Base-by-base conservation (phyloP, 2,329 filamentous ascomycete species). In the Colletotrichum tropicicola region DNA sequence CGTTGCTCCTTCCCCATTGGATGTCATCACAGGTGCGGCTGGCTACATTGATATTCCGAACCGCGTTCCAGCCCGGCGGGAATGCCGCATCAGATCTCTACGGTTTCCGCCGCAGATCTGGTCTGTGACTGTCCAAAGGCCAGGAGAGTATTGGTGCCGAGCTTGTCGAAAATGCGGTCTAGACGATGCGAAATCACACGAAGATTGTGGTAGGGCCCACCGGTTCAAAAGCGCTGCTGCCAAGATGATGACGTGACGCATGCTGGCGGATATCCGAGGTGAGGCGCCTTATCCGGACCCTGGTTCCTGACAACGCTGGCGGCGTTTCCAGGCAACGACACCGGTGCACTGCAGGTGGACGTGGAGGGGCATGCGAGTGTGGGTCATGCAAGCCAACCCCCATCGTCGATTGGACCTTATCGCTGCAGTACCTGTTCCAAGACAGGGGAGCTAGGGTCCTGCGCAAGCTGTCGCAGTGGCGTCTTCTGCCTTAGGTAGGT, bases 261-360 rank as follows among this genome's bases (percentile, higher is more conserved):
- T 23, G 19, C 13, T n/a, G n/a, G n/a, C 47, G 55, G 55, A 54
- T 53, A 54, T 47, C 48, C 60, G 48, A 19, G 60, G 60, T 41
- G 13, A 19, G 32, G 15, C 17, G 8, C n/a, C 32, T 49, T 59
- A 59, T 59, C 45, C 19, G 17, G 17, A 51, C 32, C 55, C 45
- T 30, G 19, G 45, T 41, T 25, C 4, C 25, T 28, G 55, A 59
- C 51, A 59, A 51, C 10, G 28, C 17, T 17, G 32, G 23, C 15
- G 21, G 32, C 30, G 30, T 48, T 27, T 37, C 54, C 32, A 57
- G 54, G 54, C 43, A 57, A 57, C 54, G 44, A 35, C n/a, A n/a
- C n/a, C n/a, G n/a, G n/a, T n/a, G n/a, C n/a, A n/a, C n/a, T n/a
- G n/a, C n/a, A n/a, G n/a, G n/a, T n/a, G n/a, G n/a, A n/a, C n/a